Conservation (phyloP, 352 stramenopile species). For the Globisporangium splendens region DNA sequence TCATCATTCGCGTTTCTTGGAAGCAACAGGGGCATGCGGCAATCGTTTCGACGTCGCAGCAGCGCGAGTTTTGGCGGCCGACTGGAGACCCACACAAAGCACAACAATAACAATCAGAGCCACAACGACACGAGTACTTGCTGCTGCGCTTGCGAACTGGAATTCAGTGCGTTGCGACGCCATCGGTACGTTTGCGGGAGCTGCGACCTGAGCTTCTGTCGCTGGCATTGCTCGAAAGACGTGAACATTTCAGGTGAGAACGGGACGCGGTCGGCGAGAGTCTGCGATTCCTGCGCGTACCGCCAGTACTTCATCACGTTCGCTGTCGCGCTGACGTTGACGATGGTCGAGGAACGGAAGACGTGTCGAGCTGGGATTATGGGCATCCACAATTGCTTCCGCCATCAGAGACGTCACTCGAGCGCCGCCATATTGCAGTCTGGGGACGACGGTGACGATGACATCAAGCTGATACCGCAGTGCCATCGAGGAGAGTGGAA, state of each 20-base stretch:
- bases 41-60: constrained; percentile 8
- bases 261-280: constrained; percentile 5
- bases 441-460: background rate
- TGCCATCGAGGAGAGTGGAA: constrained; percentile 14
- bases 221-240: constrained; percentile 24
- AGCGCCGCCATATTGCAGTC: no score
- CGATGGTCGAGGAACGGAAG: background rate
- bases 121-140: no score
- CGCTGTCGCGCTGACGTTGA: constrained; percentile 21
- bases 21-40: background rate
- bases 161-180: constrained; percentile 17
- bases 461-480: background rate
- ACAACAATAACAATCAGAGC: background rate
- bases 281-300: constrained; percentile 24
- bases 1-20: constrained; percentile 1
- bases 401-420: background rate
- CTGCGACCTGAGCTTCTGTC: constrained; percentile 25
- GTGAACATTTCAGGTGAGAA: constrained; percentile 7
- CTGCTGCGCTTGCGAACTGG: constrained; percentile 21
- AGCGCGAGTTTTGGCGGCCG: background rate
- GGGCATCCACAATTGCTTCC: constrained; percentile 9
- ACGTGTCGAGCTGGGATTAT: background rate
- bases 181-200: constrained; percentile 19
- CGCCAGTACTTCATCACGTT: constrained; percentile 34
- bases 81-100: constrained; percentile 1